These are phyloP conservation scores for Cymbidium sinense DNA, from an alignment of 106 monocot genomes.

Conservation along the genomic window DNA sequence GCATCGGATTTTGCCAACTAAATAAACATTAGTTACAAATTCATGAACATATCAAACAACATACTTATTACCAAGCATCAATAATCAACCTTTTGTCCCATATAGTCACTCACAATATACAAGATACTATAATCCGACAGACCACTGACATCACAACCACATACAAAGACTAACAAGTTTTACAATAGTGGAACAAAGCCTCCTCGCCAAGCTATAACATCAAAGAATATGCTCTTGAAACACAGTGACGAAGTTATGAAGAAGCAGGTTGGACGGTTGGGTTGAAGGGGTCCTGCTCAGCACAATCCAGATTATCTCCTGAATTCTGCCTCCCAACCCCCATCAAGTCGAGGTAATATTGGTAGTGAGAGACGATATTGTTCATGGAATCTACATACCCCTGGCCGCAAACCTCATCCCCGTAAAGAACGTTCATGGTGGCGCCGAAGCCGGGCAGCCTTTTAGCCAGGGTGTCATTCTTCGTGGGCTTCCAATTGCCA, in stretches of 20 bases:
- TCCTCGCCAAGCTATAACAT: neutral
- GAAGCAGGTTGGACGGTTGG: conserved; percentile 44
- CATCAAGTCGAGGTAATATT: conserved; percentile 91
- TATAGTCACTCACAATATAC: neutral
- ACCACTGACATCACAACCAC: neutral
- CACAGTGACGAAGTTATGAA: conserved; percentile 18
- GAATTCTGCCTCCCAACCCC: conserved; percentile 68
- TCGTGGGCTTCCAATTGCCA: conserved; percentile 88
- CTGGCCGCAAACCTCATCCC: conserved; percentile 67
- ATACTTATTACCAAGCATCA: neutral
- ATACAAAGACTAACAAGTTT: neutral
- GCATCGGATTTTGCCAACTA: neutral
- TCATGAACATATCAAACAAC: neutral
- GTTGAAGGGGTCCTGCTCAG: conserved; percentile 71
- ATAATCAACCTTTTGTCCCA: neutral
- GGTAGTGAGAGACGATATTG: conserved; percentile 82
- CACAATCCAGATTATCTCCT: conserved; percentile 84
- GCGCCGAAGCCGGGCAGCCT: conserved; percentile 88
- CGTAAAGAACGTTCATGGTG: conserved; percentile 85
- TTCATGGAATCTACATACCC: conserved; percentile 80
- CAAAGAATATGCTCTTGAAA: no score
- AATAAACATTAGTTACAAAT: neutral
- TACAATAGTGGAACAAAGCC: neutral
- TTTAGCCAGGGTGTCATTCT: conserved; percentile 78
- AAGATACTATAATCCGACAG: neutral